These are phyloP conservation scores for Marasmius oreades DNA, from an alignment of 1,284 basidiomycete genomes.

Conservation along the genomic window DNA sequence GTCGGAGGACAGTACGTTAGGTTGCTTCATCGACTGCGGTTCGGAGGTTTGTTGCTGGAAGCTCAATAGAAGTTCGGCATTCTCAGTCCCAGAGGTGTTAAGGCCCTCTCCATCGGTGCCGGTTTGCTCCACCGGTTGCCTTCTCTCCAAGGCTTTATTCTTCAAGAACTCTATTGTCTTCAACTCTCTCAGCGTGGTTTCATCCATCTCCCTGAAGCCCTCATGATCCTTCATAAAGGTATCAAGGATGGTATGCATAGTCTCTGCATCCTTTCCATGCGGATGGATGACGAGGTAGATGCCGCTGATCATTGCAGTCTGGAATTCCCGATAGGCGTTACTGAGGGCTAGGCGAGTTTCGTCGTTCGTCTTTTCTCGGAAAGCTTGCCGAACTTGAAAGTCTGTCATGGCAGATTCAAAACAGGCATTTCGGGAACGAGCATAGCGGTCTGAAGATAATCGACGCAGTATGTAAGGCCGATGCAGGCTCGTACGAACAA, in stretches of 20 bases:
- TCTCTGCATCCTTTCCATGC: constrained; percentile 57
- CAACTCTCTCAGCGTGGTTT: constrained; percentile 75
- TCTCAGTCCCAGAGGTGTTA: constrained; percentile 24
- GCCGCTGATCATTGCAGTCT: constrained; percentile 82
- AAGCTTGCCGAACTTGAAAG: constrained; percentile 66
- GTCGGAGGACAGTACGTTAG: constrained; percentile 25
- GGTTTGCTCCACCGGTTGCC: constrained; percentile 21
- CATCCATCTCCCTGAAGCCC: constrained; percentile 66
- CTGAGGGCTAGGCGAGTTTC: constrained; percentile 66
- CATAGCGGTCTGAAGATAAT: constrained; percentile 71
- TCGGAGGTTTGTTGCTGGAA: constrained; percentile 39
- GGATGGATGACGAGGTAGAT: constrained; percentile 80
- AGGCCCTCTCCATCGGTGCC: constrained; percentile 18
- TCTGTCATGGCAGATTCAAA: constrained; percentile 79
- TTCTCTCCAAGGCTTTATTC: constrained; percentile 43
- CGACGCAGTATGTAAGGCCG: constrained; percentile 76
- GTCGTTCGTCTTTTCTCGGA: constrained; percentile 55
- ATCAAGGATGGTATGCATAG: constrained; percentile 77
- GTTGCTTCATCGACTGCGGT: constrained; percentile 22
- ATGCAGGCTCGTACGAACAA: constrained; percentile 76
- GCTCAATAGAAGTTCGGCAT: constrained; percentile 47
- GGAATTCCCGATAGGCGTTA: constrained; percentile 81
- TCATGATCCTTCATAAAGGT: constrained; percentile 73
- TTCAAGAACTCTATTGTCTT: constrained; percentile 80
- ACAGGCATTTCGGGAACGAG: constrained; percentile 69